Evolutionary conservation across 352 stramenopile species (phyloP), one percentile per base, ranked within the genome.

Genomic region (Thraustochytrium sp.): DNA sequence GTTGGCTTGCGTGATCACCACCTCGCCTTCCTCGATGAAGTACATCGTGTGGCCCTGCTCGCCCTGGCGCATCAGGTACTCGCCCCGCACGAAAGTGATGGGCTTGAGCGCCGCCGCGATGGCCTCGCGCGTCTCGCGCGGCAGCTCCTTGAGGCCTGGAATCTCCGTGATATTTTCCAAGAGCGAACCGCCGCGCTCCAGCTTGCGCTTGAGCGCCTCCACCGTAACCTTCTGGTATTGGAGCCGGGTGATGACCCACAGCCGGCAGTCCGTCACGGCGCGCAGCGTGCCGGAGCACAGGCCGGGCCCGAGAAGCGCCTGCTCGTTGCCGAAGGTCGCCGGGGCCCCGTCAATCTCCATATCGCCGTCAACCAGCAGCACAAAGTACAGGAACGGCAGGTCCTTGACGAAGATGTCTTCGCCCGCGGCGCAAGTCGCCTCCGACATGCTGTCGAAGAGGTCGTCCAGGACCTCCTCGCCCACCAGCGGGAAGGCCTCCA

Each of bases 81-180:
- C 76, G 53, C 76, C 76, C 53, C 85, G 73, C 21, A 42, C 29
- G 73, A 84, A 84, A 16, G 29, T 72, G 42, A 84, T 82, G 56
- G 61, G 76, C 76, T 84, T 82, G 21, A 84, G 51, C 29, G 61
- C 65, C 26, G 76, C 61, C 16, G 76, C 76, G 44, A 84, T 83
- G 44, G 61, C 76, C 51, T 84, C 65, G 48, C 76, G 76, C 21
- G 61, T 82, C 31, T 77, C 65, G 0, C 65, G 34, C 8, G 76
- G 65, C 13, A 84, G 49, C 61, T 77, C 61, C 49, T 84, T 84
- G 23, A 84, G 53, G 0, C 61, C 76, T 2, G 76, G 76, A 37
- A 84, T 84, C 65, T 77, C 76, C 11, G 61, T 82, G 40, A 84
- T 84, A 34, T 84, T 77, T 77, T 84, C 76, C 11, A 84, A 65